Conservation (phyloP, 1,139 yeast species). For the Wickerhamomyces sp. region DNA sequence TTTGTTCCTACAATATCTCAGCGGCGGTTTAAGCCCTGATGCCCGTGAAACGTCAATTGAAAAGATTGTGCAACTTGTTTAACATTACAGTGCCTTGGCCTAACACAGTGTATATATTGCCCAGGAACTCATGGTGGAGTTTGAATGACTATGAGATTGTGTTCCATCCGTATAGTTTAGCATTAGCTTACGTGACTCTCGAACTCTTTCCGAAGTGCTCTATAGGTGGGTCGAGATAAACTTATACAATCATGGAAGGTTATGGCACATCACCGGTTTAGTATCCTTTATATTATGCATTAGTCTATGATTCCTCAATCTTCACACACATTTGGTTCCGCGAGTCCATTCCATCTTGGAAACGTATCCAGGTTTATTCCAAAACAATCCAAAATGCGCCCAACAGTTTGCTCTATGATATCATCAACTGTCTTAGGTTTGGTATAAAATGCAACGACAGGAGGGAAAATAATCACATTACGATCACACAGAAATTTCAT, state of each 20-base stretch:
- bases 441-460: conserved; percentile 24
- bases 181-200: too few species aligned
- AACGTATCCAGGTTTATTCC: conserved; percentile 3
- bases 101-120: too few species aligned
- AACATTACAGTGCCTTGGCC: neutral
- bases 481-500: conserved; percentile 17
- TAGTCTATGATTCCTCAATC: neutral
- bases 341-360: neutral
- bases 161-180: too few species aligned
- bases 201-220: too few species aligned
- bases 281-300: too few species aligned
- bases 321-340: neutral
- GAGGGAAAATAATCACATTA: conserved; percentile 22
- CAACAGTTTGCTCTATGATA: conserved; percentile 20
- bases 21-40: conserved; percentile 44
- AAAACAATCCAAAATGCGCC: conserved; percentile 20
- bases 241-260: too few species aligned
- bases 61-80: conserved; percentile 26
- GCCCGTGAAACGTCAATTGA: conserved; percentile 30
- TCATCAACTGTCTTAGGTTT: conserved; percentile 19
- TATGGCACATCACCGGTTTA: too few species aligned
- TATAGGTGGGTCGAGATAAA: too few species aligned
- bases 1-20: conserved; percentile 52
- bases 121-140: too few species aligned
- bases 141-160: too few species aligned